phyloP scores from a whole-genome alignment of 2,329 filamentous ascomycete genomes.

The Biscogniauxia mediterranea region DNA sequence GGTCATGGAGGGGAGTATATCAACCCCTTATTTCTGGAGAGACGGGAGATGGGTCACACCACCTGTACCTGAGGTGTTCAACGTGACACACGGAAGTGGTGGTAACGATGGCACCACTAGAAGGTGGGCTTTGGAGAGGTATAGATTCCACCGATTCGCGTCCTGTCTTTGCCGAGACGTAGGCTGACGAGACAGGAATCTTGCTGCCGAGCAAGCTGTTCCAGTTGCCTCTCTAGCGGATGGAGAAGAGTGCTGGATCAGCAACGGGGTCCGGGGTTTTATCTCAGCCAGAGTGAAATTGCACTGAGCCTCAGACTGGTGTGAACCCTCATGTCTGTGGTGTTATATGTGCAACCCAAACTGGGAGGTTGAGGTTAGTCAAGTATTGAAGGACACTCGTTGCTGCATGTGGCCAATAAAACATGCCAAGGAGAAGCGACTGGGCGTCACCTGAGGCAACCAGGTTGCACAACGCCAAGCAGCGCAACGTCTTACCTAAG shows the following conservation, averaged over 20 bases:
- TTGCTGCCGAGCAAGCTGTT: conserved; percentile 67
- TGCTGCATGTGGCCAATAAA: neutral
- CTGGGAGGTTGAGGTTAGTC: no score
- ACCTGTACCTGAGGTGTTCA: conserved; percentile 48
- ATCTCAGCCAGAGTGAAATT: conserved; percentile 42
- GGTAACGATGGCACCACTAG: conserved; percentile 82
- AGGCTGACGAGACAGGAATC: conserved; percentile 37
- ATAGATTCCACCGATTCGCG: conserved; percentile 3
- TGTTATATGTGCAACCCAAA: no score
- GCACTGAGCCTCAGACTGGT: neutral
- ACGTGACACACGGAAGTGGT: conserved; percentile 53
- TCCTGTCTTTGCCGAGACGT: neutral
- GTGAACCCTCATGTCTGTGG: neutral
- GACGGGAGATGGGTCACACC: conserved; percentile 77
- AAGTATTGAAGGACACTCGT: neutral
- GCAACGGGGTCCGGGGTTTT: conserved; percentile 84
- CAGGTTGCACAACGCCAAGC: neutral
- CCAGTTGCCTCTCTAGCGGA: conserved; percentile 58
- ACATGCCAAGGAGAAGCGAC: neutral
- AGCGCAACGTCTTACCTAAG: neutral
- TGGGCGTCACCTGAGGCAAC: neutral
- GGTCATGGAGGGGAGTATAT: conserved; percentile 83
- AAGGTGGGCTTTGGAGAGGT: conserved; percentile 76
- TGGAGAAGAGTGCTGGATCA: conserved; percentile 82
- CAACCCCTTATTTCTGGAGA: conserved; percentile 79